These are phyloP conservation scores for Nakazawaea ambrosiae DNA, from an alignment of 805 yeast species.

Conservation along the genomic window DNA sequence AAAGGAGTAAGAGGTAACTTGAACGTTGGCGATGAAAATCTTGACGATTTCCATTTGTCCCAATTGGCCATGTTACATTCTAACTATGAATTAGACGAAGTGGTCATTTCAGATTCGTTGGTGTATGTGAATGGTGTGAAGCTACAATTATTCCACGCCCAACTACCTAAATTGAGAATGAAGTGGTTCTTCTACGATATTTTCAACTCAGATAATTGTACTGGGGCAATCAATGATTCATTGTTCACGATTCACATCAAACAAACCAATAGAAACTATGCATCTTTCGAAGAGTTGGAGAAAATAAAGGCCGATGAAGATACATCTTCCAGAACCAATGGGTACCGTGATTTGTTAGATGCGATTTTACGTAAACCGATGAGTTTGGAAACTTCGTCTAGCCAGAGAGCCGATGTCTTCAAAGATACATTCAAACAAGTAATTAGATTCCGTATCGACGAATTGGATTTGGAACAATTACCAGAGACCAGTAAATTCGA, in stretches of 20 bases:
- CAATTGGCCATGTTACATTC: slow-evolving; percentile 12
- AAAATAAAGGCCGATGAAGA: slow-evolving; percentile 27
- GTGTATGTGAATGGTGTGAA: slow-evolving; percentile 33
- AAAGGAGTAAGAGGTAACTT: slow-evolving; percentile 39
- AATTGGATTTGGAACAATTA: slow-evolving; percentile 25
- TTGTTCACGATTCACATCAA: slow-evolving; percentile 72
- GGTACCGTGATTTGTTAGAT: not conserved
- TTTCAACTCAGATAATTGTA: slow-evolving; percentile 60
- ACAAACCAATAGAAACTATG: slow-evolving; percentile 36
- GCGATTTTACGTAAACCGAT: not conserved
- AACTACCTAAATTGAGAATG: slow-evolving; percentile 52
- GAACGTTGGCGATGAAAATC: slow-evolving; percentile 15
- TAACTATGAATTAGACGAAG: slow-evolving; percentile 30
- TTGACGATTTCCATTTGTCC: too few species aligned
- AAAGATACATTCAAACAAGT: slow-evolving; percentile 41
- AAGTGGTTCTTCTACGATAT: slow-evolving; percentile 57
- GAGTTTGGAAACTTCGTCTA: slow-evolving; percentile 2
- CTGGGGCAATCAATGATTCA: slow-evolving; percentile 71
- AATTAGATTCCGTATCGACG: slow-evolving; percentile 36
- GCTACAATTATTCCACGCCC: slow-evolving; percentile 58
- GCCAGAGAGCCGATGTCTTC: not conserved
- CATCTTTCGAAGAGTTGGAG: slow-evolving; percentile 31
- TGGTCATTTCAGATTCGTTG: slow-evolving; percentile 46
- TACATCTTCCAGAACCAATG: slow-evolving; percentile 6
- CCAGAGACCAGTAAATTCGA: slow-evolving; percentile 41